phyloP scores from a whole-genome alignment of 2,329 filamentous ascomycete species.

The Paraphoma chrysanthemicola region DNA sequence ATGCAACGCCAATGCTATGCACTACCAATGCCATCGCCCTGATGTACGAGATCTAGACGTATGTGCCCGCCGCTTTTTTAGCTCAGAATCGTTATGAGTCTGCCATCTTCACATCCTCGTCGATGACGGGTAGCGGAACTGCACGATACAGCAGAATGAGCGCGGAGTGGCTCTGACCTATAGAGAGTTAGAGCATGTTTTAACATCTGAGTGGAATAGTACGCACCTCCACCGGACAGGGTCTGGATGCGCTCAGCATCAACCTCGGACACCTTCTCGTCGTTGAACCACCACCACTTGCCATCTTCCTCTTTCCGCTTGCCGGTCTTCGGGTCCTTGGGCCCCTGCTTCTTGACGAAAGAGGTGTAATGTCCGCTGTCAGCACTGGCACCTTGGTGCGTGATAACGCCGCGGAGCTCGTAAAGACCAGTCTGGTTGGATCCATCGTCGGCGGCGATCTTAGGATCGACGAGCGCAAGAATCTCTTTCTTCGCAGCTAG shows the following conservation, averaged over 20 bases:
- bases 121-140: constrained; percentile 69
- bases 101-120: constrained; percentile 50
- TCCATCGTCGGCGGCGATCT: constrained; percentile 77
- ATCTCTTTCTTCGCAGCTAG: constrained; percentile 87
- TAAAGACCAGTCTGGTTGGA: constrained; percentile 95
- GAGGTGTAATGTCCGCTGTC: constrained; percentile 98
- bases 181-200: constrained; percentile 17
- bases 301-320: constrained; percentile 83
- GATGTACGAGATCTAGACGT: constrained; percentile 17
- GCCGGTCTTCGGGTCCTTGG: constrained; percentile 75
- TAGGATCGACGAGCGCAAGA: constrained; percentile 75
- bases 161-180: constrained; percentile 78
- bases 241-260: constrained; percentile 88
- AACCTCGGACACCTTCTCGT: constrained; percentile 95
- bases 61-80: neutral
- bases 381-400: constrained; percentile 94
- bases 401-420: constrained; percentile 91
- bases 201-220: neutral
- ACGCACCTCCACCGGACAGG: constrained; percentile 81
- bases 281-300: constrained; percentile 99
- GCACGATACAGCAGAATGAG: constrained; percentile 81
- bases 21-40: constrained; percentile 11
- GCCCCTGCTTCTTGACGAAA: constrained; percentile 90
- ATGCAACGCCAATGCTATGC: constrained; percentile 40
- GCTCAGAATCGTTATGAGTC: constrained; percentile 16